Conservation (phyloP, 768 basidiomycete genomes). For the Russula sp. region DNA sequence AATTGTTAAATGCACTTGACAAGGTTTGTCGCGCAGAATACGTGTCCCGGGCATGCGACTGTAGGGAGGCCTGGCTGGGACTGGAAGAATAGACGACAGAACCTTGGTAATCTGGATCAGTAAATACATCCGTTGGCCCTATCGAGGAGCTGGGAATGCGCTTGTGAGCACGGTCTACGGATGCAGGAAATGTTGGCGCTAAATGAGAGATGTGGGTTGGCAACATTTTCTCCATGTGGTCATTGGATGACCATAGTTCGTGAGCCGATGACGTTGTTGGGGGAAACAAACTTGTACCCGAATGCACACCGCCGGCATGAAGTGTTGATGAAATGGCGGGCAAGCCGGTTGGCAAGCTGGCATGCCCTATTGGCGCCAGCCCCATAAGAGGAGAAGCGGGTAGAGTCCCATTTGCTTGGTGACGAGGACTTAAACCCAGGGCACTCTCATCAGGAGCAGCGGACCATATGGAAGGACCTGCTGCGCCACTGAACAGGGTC, state of each 20-base stretch:
- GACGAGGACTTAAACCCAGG: slow-evolving; percentile 17
- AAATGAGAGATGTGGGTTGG: not conserved
- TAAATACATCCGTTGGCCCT: not conserved
- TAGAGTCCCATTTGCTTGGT: not conserved
- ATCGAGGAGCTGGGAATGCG: slow-evolving; percentile 5
- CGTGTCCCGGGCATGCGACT: not conserved
- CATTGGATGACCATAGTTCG: slow-evolving; percentile 13
- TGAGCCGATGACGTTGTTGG: slow-evolving; percentile 4
- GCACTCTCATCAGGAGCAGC: slow-evolving; percentile 42
- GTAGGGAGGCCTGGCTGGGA: slow-evolving; percentile 5
- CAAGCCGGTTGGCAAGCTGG: not conserved
- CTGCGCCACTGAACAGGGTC: slow-evolving; percentile 41
- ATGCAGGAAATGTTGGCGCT: not conserved
- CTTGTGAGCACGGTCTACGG: not conserved
- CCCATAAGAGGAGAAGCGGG: slow-evolving; percentile 4
- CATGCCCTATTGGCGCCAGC: slow-evolving; percentile 2
- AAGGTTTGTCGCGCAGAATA: slow-evolving; percentile 4
- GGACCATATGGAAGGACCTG: slow-evolving; percentile 60
- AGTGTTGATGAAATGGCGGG: not conserved
- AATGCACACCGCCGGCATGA: not conserved
- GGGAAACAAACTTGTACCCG: not conserved
- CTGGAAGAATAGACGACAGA: slow-evolving; percentile 14
- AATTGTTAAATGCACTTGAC: slow-evolving; percentile 2
- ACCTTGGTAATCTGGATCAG: slow-evolving; percentile 1
- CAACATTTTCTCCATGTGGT: slow-evolving; percentile 5